These are phyloP conservation scores for Erysimum cheiranthoides DNA, from an alignment of 345 rosid genomes.

Conservation along the genomic window DNA sequence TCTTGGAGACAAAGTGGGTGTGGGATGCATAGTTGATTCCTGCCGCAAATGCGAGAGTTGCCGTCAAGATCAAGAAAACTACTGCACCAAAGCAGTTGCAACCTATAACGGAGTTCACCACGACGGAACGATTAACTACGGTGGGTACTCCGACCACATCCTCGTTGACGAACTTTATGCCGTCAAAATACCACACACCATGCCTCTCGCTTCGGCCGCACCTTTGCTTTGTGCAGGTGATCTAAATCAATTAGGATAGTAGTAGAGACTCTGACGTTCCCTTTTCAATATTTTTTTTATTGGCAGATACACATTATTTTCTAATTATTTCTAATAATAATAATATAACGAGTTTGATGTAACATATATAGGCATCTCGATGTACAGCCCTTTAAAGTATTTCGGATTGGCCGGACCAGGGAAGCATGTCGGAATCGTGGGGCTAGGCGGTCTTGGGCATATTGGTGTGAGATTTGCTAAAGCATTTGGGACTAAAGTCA, in stretches of 20 bases:
- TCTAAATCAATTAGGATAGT: not conserved
- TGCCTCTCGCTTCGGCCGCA: constrained; percentile 61
- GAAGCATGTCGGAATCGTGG: constrained; percentile 57
- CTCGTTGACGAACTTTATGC: constrained; percentile 57
- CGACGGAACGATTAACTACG: constrained; percentile 58
- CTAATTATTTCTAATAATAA: no score
- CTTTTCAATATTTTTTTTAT: no score
- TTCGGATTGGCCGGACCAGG: constrained; percentile 59
- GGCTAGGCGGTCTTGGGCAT: constrained; percentile 51
- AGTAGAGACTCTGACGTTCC: no score
- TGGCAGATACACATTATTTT: no score
- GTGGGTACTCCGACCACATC: constrained; percentile 72
- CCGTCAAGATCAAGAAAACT: constrained; percentile 54
- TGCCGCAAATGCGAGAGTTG: constrained; percentile 62
- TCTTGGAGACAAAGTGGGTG: constrained; percentile 61
- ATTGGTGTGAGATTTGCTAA: constrained; percentile 48
- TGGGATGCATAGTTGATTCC: constrained; percentile 64
- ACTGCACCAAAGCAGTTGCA: constrained; percentile 53
- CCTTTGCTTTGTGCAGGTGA: constrained; percentile 72
- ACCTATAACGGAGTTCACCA: constrained; percentile 48
- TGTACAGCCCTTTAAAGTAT: constrained; percentile 68
- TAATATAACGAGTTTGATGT: not conserved
- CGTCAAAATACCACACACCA: constrained; percentile 51
- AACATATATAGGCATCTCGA: constrained; percentile 55
- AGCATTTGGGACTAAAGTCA: constrained; percentile 45